A percentile compares a stretch with the other conserved stretches of the same genome.
Evolutionary conservation across 345 rosid genomes (phyloP).

Genomic region (Nasturtium officinale): DNA sequence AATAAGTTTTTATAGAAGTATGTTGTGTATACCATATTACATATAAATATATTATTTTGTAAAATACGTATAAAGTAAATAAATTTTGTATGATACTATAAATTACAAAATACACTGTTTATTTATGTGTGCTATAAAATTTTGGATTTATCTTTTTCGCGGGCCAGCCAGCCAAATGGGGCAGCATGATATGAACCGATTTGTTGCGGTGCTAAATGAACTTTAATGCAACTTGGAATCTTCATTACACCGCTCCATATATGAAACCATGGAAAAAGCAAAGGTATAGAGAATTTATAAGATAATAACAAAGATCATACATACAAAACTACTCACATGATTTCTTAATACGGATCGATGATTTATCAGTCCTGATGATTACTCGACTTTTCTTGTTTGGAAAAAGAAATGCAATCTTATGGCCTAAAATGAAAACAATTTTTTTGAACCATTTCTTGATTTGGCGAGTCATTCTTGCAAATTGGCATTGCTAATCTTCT

Average conservation of each 20-base stretch:
- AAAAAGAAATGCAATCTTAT: neutral
- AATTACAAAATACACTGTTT: too few species aligned
- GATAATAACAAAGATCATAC: neutral
- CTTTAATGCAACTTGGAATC: slow-evolving; percentile 27
- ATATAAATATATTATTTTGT: neutral
- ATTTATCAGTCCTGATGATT: too few species aligned
- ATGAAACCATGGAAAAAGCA: neutral
- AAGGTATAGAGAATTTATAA: neutral
- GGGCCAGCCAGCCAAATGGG: slow-evolving; percentile 4
- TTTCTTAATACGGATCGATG: neutral
- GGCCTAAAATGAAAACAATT: neutral
- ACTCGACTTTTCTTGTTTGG: neutral
- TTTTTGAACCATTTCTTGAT: neutral
- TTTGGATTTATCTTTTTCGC: slow-evolving; percentile 13
- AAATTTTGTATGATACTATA: too few species aligned
- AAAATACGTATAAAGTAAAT: too few species aligned
- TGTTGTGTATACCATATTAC: neutral
- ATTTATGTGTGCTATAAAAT: neutral
- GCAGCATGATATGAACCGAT: slow-evolving; percentile 16
- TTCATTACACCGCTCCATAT: slow-evolving; percentile 6
- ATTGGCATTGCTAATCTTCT: neutral
- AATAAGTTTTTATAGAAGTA: too few species aligned
- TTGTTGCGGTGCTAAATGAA: slow-evolving; percentile 22
- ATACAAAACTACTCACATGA: neutral
- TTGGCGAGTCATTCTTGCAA: neutral